Percentiles rank a stretch among this genome's conserved stretches.
Evolutionary conservation across 257 asterid genomes (phyloP).

Genomic region (Solanum medicagineum): DNA sequence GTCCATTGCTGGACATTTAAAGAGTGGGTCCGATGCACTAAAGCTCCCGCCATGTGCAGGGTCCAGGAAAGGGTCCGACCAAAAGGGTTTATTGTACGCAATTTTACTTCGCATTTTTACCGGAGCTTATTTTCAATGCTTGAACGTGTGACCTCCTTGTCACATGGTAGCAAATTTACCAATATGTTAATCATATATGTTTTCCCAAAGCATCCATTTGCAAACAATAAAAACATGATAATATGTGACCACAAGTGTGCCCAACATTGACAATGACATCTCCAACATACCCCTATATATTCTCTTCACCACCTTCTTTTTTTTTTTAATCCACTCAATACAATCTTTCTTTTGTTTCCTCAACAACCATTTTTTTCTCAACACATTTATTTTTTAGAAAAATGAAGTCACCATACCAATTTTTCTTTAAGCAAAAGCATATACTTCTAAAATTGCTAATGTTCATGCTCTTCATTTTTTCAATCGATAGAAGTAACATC

Average conservation of each 20-base stretch:
- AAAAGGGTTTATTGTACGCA: too few species aligned
- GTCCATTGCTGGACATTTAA: not conserved
- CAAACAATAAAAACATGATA: not conserved
- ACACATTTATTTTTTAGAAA: not conserved
- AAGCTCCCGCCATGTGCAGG: too few species aligned
- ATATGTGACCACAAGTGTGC: not conserved
- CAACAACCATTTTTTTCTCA: not conserved
- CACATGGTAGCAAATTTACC: too few species aligned
- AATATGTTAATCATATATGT: not conserved
- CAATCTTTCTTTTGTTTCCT: not conserved
- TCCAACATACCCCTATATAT: slow-evolving; percentile 20
- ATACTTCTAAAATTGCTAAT: slow-evolving; percentile 23
- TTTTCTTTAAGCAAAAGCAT: slow-evolving; percentile 19
- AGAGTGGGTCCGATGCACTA: not conserved
- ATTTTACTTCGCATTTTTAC: too few species aligned
- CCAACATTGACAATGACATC: not conserved
- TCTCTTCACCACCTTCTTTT: slow-evolving; percentile 5
- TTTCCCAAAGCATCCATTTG: not conserved
- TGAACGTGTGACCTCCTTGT: too few species aligned
- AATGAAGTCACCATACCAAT: slow-evolving; percentile 9
- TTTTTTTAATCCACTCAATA: not conserved
- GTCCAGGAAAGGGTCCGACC: too few species aligned
- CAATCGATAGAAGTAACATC: slow-evolving; percentile 24
- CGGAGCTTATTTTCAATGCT: too few species aligned
- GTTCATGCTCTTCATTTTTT: slow-evolving; percentile 25